Percentiles rank a stretch among this genome's conserved stretches.
phyloP scores from a whole-genome alignment of 345 rosid genomes.

The Euphorbia lathyris region DNA sequence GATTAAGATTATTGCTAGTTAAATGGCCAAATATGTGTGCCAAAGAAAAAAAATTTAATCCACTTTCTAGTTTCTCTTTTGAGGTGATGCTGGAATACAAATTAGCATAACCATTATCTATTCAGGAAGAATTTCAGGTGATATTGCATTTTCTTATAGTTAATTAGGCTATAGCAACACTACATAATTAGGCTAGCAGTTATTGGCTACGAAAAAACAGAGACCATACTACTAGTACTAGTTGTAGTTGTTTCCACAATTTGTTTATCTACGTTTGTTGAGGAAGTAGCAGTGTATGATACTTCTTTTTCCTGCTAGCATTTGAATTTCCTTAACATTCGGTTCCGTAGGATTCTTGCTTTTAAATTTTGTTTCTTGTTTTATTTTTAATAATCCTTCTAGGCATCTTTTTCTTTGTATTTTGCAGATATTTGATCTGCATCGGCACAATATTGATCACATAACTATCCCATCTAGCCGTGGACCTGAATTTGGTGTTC shows the following conservation, averaged over 20 bases:
- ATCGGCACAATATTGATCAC: conserved; percentile 93
- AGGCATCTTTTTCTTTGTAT: background rate
- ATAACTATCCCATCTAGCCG: conserved; percentile 76
- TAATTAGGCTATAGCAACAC: background rate
- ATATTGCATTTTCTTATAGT: background rate
- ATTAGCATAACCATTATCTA: background rate
- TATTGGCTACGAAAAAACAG: background rate
- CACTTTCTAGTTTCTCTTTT: background rate
- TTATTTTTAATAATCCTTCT: background rate
- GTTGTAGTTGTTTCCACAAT: background rate
- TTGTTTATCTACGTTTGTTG: background rate
- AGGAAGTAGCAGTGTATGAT: background rate
- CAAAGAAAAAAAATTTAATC: background rate
- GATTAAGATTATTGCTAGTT: background rate
- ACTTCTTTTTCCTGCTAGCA: background rate
- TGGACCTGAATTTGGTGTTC: conserved; percentile 77
- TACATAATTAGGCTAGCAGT: background rate
- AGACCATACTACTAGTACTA: background rate
- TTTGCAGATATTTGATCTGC: conserved; percentile 80
- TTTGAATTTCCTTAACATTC: background rate
- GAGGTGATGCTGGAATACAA: background rate
- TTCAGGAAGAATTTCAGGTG: background rate
- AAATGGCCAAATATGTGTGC: background rate
- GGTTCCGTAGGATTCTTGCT: background rate
- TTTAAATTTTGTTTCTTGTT: background rate